Conservation (phyloP, 805 yeast genomes). For the Millerozyma acaciae region DNA sequence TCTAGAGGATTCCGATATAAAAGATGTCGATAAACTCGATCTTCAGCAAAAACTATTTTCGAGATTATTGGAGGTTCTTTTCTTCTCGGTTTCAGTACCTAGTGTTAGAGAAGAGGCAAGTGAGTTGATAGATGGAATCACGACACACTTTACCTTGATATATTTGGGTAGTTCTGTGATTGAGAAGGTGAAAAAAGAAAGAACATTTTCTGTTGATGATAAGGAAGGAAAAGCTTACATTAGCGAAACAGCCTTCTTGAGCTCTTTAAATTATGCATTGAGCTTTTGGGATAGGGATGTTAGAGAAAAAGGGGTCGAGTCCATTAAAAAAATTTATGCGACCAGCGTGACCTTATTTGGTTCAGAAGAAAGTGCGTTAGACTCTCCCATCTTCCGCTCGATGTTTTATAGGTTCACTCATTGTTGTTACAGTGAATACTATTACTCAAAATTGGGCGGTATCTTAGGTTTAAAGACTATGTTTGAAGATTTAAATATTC, state of each 20-base stretch:
- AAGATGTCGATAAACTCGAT: slow-evolving; percentile 47
- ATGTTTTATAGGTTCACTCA: slow-evolving; percentile 83
- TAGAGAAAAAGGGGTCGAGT: slow-evolving; percentile 63
- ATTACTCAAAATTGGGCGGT: slow-evolving; percentile 85
- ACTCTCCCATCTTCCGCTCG: slow-evolving; percentile 71
- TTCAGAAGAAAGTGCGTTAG: slow-evolving; percentile 55
- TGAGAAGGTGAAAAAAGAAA: slow-evolving; percentile 61
- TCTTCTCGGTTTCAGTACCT: slow-evolving; percentile 71
- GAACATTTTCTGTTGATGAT: slow-evolving; percentile 71
- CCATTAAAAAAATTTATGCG: slow-evolving; percentile 58
- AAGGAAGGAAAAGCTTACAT: slow-evolving; percentile 73
- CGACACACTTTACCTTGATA: slow-evolving; percentile 75
- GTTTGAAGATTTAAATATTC: slow-evolving; percentile 62
- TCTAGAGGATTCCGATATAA: slow-evolving; percentile 40
- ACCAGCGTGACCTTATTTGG: slow-evolving; percentile 70
- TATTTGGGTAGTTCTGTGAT: slow-evolving; percentile 72
- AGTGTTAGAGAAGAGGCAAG: slow-evolving; percentile 69
- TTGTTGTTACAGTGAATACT: slow-evolving; percentile 85
- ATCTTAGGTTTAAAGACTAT: slow-evolving; percentile 75
- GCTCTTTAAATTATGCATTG: slow-evolving; percentile 74
- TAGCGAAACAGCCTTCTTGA: slow-evolving; percentile 65
- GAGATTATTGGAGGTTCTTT: slow-evolving; percentile 64
- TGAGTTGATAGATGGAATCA: slow-evolving; percentile 55
- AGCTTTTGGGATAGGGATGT: slow-evolving; percentile 73
- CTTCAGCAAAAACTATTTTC: slow-evolving; percentile 64